Percentiles rank a stretch among this genome's conserved stretches.
Evolutionary conservation across 805 yeast species (phyloP).

Genomic region (Sugiyamaella chiloensis): DNA sequence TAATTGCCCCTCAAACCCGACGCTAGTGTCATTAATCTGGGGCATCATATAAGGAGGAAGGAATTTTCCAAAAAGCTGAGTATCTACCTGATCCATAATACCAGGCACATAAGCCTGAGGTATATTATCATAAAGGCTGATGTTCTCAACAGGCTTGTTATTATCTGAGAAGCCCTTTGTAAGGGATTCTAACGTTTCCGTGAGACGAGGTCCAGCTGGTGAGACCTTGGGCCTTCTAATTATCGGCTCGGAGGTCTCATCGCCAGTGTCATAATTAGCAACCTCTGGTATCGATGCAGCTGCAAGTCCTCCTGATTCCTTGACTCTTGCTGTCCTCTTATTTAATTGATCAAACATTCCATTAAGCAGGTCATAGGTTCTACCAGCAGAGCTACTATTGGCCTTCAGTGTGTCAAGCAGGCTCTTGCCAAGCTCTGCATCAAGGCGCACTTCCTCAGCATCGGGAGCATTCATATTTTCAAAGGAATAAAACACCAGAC

Average conservation of each 20-base stretch:
- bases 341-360: slow-evolving; percentile 44
- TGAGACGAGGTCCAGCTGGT: slow-evolving; percentile 7
- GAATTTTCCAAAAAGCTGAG: slow-evolving; percentile 79
- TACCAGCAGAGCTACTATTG: slow-evolving; percentile 69
- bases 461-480: slow-evolving; percentile 36
- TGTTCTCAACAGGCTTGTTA: background rate
- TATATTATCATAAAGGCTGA: background rate
- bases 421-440: slow-evolving; percentile 78
- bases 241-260: background rate
- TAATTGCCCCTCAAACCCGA: background rate
- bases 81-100: slow-evolving; percentile 78
- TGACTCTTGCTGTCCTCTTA: slow-evolving; percentile 20
- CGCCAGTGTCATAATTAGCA: slow-evolving; percentile 10
- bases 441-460: slow-evolving; percentile 51
- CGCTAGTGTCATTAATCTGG: background rate
- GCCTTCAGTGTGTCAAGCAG: slow-evolving; percentile 69
- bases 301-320: slow-evolving; percentile 2
- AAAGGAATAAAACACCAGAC: slow-evolving; percentile 77
- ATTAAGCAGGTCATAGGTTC: slow-evolving; percentile 77
- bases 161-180: background rate
- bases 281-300: slow-evolving; percentile 12
- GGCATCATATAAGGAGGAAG: slow-evolving; percentile 78
- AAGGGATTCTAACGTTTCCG: slow-evolving; percentile 9
- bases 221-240: slow-evolving; percentile 4
- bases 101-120: slow-evolving; percentile 61